Percentiles rank a stretch among this genome's conserved stretches.
phyloP scores from a whole-genome alignment of 345 rosid species.

The Arabis alpina region DNA sequence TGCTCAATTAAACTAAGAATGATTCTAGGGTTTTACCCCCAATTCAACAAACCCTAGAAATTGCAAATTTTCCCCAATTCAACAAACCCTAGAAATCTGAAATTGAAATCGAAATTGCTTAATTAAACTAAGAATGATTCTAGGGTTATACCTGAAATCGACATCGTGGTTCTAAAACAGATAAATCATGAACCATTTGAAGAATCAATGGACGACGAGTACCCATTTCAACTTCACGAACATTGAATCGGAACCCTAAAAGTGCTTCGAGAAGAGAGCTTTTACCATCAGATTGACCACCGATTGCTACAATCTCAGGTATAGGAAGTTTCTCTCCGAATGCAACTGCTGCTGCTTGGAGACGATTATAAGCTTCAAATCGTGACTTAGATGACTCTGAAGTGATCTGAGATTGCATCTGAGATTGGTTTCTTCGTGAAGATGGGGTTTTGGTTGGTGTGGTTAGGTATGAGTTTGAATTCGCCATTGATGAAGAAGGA shows the following conservation, averaged over 20 bases:
- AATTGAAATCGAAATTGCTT: not conserved
- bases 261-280: constrained; percentile 97
- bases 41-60: not conserved
- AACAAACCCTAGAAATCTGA: constrained; percentile 1
- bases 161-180: constrained; percentile 89
- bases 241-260: constrained; percentile 90
- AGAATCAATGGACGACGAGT: constrained; percentile 92
- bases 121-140: not conserved
- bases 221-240: constrained; percentile 98
- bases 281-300: constrained; percentile 96
- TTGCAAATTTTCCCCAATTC: not conserved
- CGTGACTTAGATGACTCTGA: constrained; percentile 54
- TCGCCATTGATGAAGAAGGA: constrained; percentile 53
- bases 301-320: constrained; percentile 94
- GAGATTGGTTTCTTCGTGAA: constrained; percentile 46
- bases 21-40: constrained; percentile 37
- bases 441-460: constrained; percentile 71
- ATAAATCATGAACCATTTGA: constrained; percentile 91
- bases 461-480: constrained; percentile 48
- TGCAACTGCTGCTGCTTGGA: constrained; percentile 93
- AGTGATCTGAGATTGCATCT: constrained; percentile 34
- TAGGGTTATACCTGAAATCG: constrained; percentile 66
- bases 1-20: not conserved
- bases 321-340: constrained; percentile 97
- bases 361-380: constrained; percentile 94